These are phyloP conservation scores for Acrocalymma vagum DNA, from an alignment of 2,329 filamentous ascomycete genomes.

Conservation along the genomic window DNA sequence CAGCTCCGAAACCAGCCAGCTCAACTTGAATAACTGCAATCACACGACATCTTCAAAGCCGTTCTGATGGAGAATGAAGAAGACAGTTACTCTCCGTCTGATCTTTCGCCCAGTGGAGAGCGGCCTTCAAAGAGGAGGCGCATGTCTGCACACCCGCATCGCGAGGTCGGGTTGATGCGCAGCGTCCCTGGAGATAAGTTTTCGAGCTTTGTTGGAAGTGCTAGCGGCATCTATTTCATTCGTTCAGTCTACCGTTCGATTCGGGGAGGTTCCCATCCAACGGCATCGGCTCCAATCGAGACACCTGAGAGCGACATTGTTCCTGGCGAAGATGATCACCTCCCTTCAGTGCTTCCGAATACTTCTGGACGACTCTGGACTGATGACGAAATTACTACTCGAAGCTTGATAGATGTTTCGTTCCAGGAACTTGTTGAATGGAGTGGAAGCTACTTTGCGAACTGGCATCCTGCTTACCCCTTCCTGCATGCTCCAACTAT, in stretches of 20 bases:
- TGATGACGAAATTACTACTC: conserved; percentile 38
- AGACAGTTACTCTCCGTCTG: conserved; percentile 6
- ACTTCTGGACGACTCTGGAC: conserved; percentile 32
- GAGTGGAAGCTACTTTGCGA: conserved; percentile 64
- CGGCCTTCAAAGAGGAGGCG: conserved; percentile 23
- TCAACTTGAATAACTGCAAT: no score
- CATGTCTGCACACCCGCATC: conserved; percentile 27
- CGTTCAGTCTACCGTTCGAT: conserved; percentile 63
- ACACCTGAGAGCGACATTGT: conserved; percentile 54
- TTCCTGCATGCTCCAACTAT: conserved; percentile 65
- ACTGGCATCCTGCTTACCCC: conserved; percentile 66
- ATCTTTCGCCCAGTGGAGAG: conserved; percentile 1
- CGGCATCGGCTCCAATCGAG: conserved; percentile 18
- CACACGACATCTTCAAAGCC: no score
- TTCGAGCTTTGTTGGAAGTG: conserved; percentile 65
- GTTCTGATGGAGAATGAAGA: conserved; percentile 18
- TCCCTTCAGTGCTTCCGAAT: conserved; percentile 38
- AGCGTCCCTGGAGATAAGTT: conserved; percentile 56
- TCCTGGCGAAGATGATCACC: conserved; percentile 66
- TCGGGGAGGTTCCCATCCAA: conserved; percentile 34
- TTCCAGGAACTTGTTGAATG: conserved; percentile 62
- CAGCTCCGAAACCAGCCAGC: no score
- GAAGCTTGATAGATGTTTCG: conserved; percentile 22
- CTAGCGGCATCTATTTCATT: conserved; percentile 68
- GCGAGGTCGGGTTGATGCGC: conserved; percentile 62